Percentiles rank a stretch among this genome's conserved stretches.
Evolutionary conservation across 2,329 filamentous ascomycete species (phyloP).

Genomic region (Ascochyta viciae-villosae): DNA sequence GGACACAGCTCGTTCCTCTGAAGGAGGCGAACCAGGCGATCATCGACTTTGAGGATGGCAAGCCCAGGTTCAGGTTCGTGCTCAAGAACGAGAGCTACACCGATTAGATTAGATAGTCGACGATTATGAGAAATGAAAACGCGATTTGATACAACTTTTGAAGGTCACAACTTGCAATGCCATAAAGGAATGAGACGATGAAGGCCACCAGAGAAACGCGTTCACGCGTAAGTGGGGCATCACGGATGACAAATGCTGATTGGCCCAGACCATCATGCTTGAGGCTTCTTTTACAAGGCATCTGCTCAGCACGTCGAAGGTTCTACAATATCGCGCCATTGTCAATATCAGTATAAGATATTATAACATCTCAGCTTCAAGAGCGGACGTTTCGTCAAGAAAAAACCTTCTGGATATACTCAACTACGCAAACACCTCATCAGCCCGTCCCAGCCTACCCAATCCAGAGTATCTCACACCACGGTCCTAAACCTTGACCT

Average conservation of each 20-base stretch:
- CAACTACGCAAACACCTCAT: not conserved
- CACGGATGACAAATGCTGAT: conserved; percentile 32
- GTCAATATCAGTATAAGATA: not conserved
- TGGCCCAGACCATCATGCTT: conserved; percentile 11
- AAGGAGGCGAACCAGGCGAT: conserved; percentile 62
- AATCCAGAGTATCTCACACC: not conserved
- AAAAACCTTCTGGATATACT: not conserved
- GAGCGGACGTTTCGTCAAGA: not conserved
- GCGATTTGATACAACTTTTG: not conserved
- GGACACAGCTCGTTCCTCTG: conserved; percentile 68
- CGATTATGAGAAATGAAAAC: not conserved
- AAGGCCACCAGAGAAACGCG: not conserved
- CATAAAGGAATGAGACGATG: not conserved
- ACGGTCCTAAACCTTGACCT: not conserved
- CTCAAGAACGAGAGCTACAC: conserved; percentile 32
- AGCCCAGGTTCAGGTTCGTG: conserved; percentile 56
- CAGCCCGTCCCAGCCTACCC: not conserved
- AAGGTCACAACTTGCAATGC: not conserved
- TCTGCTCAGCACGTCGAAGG: not conserved
- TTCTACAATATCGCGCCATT: conserved; percentile 14
- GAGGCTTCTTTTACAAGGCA: not conserved
- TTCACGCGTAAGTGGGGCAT: not conserved
- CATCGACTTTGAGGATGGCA: conserved; percentile 64
- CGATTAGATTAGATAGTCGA: conserved; percentile 1
- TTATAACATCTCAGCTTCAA: no score